Evolutionary conservation across 2,329 filamentous ascomycete genomes (phyloP).

Genomic region (Xylaria sp.): DNA sequence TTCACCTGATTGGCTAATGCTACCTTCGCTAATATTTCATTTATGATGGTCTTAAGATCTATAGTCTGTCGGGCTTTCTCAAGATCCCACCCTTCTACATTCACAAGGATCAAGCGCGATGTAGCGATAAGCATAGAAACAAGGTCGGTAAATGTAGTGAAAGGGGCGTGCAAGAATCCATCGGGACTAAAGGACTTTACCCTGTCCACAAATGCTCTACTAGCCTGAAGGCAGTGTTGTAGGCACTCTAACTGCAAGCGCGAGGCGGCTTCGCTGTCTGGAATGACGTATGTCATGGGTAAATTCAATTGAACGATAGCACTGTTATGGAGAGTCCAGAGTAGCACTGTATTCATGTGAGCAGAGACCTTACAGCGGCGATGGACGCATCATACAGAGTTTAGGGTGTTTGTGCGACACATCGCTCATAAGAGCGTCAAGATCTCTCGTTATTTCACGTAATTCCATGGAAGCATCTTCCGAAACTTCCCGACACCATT

Average conservation of each 20-base stretch:
- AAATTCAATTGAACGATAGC: slow-evolving; percentile 48
- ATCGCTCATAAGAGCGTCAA: slow-evolving; percentile 50
- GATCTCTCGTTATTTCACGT: slow-evolving; percentile 48
- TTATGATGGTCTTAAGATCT: slow-evolving; percentile 41
- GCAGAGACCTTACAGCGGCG: neutral
- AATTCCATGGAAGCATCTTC: slow-evolving; percentile 51
- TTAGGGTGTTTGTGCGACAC: slow-evolving; percentile 46
- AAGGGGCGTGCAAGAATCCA: slow-evolving; percentile 43
- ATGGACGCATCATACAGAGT: slow-evolving; percentile 39
- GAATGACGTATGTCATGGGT: slow-evolving; percentile 51
- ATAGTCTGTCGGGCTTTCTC: slow-evolving; percentile 40
- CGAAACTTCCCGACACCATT: slow-evolving; percentile 44
- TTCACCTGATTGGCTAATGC: slow-evolving; percentile 28
- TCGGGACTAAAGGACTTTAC: slow-evolving; percentile 48
- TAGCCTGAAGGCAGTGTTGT: slow-evolving; percentile 52
- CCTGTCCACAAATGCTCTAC: slow-evolving; percentile 50
- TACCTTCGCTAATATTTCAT: slow-evolving; percentile 36
- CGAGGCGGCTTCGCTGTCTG: slow-evolving; percentile 39
- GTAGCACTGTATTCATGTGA: slow-evolving; percentile 29
- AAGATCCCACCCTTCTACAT: slow-evolving; percentile 47
- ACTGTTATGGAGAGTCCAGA: slow-evolving; percentile 32
- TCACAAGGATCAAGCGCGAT: slow-evolving; percentile 47
- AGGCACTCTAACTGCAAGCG: slow-evolving; percentile 49
- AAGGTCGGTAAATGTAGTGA: slow-evolving; percentile 44
- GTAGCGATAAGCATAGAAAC: slow-evolving; percentile 46